phyloP scores from a whole-genome alignment of 768 basidiomycete genomes.

The Termitomyces sp. region DNA sequence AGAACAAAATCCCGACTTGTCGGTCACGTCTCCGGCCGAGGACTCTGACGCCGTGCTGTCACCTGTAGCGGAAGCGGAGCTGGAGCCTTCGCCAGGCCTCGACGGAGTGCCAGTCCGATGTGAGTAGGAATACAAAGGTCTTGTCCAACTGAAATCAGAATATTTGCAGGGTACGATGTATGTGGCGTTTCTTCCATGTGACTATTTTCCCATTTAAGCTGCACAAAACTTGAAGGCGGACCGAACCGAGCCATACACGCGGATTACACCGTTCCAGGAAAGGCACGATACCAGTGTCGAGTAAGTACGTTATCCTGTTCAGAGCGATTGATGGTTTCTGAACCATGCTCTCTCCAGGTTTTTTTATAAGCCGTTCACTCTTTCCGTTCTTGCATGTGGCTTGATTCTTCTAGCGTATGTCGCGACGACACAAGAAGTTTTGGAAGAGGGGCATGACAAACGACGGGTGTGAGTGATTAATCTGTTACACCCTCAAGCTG shows the following conservation, averaged over 20 bases:
- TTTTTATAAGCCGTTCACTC: slow-evolving; percentile 81
- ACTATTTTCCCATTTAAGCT: slow-evolving; percentile 17
- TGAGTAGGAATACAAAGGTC: slow-evolving; percentile 38
- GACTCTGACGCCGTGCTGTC: slow-evolving; percentile 59
- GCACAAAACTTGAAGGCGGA: slow-evolving; percentile 53
- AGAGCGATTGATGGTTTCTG: slow-evolving; percentile 10
- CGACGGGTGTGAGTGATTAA: slow-evolving; percentile 60
- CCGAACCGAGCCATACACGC: slow-evolving; percentile 79
- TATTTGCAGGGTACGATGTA: slow-evolving; percentile 78
- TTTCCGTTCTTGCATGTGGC: slow-evolving; percentile 67
- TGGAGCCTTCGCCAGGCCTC: slow-evolving; percentile 71
- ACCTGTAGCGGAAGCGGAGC: slow-evolving; percentile 45
- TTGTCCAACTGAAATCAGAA: slow-evolving; percentile 9
- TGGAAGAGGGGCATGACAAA: slow-evolving; percentile 82
- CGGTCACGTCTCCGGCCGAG: slow-evolving; percentile 49
- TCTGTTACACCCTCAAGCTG: neutral
- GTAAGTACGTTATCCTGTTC: slow-evolving; percentile 54
- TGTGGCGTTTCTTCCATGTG: slow-evolving; percentile 30
- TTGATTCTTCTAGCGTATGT: slow-evolving; percentile 73
- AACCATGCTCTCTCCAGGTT: slow-evolving; percentile 46
- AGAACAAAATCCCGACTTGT: slow-evolving; percentile 36
- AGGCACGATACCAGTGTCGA: slow-evolving; percentile 79
- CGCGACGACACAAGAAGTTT: slow-evolving; percentile 79
- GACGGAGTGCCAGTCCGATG: slow-evolving; percentile 77
- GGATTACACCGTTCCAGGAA: slow-evolving; percentile 82